A percentile compares a stretch with the other conserved stretches of the same genome.
These are phyloP conservation scores for Nitzschia sp. DNA, from an alignment of 108 stramenopile species.

Conservation along the genomic window DNA sequence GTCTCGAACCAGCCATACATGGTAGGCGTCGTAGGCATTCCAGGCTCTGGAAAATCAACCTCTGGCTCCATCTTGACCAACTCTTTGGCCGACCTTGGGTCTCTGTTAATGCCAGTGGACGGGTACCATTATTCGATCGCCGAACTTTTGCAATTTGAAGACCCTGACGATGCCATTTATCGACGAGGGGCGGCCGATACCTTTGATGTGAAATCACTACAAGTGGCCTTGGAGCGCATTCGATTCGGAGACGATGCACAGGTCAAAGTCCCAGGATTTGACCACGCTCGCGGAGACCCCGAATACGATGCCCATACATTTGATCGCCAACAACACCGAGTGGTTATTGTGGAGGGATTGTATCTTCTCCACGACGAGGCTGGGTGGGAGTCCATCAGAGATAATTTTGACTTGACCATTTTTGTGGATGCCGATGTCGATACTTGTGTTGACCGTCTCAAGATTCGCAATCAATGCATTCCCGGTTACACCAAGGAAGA, in stretches of 20 bases:
- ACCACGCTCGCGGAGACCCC: constrained; percentile 55
- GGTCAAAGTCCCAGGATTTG: constrained; percentile 41
- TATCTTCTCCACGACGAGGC: constrained; percentile 47
- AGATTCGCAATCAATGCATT: constrained; percentile 53
- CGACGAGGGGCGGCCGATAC: constrained; percentile 47
- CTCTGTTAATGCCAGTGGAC: constrained; percentile 6
- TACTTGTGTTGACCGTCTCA: constrained; percentile 42
- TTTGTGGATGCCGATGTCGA: constrained; percentile 50
- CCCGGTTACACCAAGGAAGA: constrained; percentile 58
- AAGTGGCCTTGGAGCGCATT: background rate
- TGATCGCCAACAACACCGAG: constrained; percentile 22
- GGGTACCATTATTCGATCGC: constrained; percentile 39
- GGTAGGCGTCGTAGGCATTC: constrained; percentile 37
- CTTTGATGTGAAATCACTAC: constrained; percentile 25
- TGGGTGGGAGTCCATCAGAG: constrained; percentile 41
- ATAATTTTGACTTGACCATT: constrained; percentile 39
- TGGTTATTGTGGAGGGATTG: constrained; percentile 49
- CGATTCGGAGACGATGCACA: background rate
- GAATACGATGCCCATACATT: constrained; percentile 34
- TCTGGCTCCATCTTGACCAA: constrained; percentile 12
- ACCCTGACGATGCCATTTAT: constrained; percentile 43
- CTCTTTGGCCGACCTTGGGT: constrained; percentile 2
- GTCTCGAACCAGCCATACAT: constrained; percentile 15
- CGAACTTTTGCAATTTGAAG: constrained; percentile 9
- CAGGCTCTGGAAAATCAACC: constrained; percentile 36